phyloP scores from a whole-genome alignment of 805 yeast species.

The Pichia sporocuriosa region DNA sequence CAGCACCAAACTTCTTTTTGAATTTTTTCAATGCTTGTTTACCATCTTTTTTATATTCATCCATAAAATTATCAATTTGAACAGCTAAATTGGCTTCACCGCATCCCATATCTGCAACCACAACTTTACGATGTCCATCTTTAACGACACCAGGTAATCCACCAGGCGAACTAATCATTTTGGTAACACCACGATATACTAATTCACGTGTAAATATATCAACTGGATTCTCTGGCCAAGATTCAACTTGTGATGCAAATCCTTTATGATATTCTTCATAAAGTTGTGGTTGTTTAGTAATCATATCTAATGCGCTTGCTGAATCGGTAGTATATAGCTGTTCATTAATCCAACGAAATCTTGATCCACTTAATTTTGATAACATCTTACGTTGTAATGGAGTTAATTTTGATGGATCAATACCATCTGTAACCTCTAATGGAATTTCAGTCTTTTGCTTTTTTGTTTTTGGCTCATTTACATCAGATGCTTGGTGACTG shows the following conservation, averaged over 20 bases:
- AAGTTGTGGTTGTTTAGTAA: constrained; percentile 75
- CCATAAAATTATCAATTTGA: constrained; percentile 49
- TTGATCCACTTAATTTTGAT: constrained; percentile 87
- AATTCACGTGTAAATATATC: constrained; percentile 75
- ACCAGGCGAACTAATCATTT: constrained; percentile 85
- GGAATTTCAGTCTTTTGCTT: constrained; percentile 11
- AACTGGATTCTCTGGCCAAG: constrained; percentile 99
- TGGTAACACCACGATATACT: constrained; percentile 48
- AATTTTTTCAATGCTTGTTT: constrained; percentile 27
- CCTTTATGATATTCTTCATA: constrained; percentile 96
- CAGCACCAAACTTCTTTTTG: constrained; percentile 22
- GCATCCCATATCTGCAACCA: constrained; percentile 97
- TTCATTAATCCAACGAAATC: constrained; percentile 98
- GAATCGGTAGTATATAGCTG: constrained; percentile 88
- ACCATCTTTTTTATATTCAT: constrained; percentile 23
- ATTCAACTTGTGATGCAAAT: constrained; percentile 86
- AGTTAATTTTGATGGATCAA: constrained; percentile 43
- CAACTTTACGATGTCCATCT: constrained; percentile 46
- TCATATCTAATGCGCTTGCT: constrained; percentile 62
- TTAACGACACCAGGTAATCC: constrained; percentile 72
- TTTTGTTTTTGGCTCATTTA: constrained; percentile 1
- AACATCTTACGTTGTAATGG: constrained; percentile 94
- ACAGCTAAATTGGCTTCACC: constrained; percentile 89
- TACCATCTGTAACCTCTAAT: constrained; percentile 19
- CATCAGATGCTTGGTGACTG: no score